Conservation (phyloP, 441 rosid genomes). For the Arabidopsis lyrata region DNA sequence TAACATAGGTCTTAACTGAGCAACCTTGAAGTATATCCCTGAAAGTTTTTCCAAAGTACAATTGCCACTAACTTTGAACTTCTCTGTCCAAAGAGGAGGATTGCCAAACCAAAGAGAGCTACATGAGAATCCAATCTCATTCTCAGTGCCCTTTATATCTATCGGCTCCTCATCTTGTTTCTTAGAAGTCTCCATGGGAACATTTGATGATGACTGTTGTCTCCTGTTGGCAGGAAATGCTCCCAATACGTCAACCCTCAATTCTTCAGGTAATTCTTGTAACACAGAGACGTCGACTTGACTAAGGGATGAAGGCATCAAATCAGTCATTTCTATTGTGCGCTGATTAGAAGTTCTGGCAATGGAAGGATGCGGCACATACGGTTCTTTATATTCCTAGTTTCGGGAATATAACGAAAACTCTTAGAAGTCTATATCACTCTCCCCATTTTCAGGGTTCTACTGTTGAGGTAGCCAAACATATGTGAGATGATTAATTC, state of each 20-base stretch:
- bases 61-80: slow-evolving; percentile 65
- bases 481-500: slow-evolving; percentile 9
- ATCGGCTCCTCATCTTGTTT: slow-evolving; percentile 48
- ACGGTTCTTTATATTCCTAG: slow-evolving; percentile 45
- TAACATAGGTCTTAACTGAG: slow-evolving; percentile 53
- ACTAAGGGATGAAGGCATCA: slow-evolving; percentile 83
- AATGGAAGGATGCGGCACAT: slow-evolving; percentile 39
- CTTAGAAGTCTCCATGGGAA: slow-evolving; percentile 40
- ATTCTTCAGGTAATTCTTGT: slow-evolving; percentile 82
- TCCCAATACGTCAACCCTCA: slow-evolving; percentile 72
- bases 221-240: slow-evolving; percentile 65
- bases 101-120: slow-evolving; percentile 70
- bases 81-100: slow-evolving; percentile 85
- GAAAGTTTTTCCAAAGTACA: slow-evolving; percentile 57
- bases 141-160: slow-evolving; percentile 43
- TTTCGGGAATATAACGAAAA: slow-evolving; percentile 27
- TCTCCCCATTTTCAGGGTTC: background rate
- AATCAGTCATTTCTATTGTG: slow-evolving; percentile 51
- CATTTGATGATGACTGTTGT: slow-evolving; percentile 50
- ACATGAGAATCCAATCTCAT: slow-evolving; percentile 43
- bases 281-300: slow-evolving; percentile 82
- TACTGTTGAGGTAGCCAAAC: background rate
- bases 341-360: slow-evolving; percentile 47
- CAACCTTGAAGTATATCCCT: slow-evolving; percentile 62
- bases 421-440: background rate